Base-by-base conservation (phyloP, 495 filamentous ascomycete species). In the Clohesyomyces aquaticus region DNA sequence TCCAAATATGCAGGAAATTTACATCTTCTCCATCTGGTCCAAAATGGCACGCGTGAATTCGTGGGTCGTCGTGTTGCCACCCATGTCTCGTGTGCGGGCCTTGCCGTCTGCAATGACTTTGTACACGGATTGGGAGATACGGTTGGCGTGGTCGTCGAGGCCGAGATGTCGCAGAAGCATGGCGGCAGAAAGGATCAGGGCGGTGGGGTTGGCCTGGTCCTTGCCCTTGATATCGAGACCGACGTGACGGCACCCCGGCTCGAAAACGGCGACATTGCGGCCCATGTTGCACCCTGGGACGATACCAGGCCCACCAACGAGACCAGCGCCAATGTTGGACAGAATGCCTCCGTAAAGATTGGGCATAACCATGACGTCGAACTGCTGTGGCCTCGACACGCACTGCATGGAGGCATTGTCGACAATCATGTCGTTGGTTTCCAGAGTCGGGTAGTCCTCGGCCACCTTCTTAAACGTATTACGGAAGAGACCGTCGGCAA, bases 351-450 rank as follows among this genome's bases (percentile, higher is more conserved):
- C 94, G 81, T 98, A 98, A 73, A 98, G 81, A 80, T 98, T 98
- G 60, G 94, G 94, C 94, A 98, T 98, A 75, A 98, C 94, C 90
- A 98, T 90, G 67, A 98, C 94, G 76, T 98, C 95, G 73, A 98
- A 98, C 79, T 98, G 94, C 81, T 98, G 94, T 61, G 94, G 94
- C 55, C 84, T 81, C 54, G 90, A 92, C 58, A 98, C 94, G 78
- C 90, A 93, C 80, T 98, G 95, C 94, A 98, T 98, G 68, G 91
- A 96, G 63, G 94, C 95, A 77, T 98, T 98, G 79, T 98, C 94
- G 71, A 98, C 95, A 75, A 98, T 98, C 93, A 98, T 96, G 78
- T 98, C 95, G 79, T 93, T 94, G 59, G 88, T 87, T 81, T 96
- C 90, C 61, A 98, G 80, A 29, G 91, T 93, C 47, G 94, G 92